Conservation (phyloP, 2,329 filamentous ascomycete genomes). For the Aureobasidium sp. region DNA sequence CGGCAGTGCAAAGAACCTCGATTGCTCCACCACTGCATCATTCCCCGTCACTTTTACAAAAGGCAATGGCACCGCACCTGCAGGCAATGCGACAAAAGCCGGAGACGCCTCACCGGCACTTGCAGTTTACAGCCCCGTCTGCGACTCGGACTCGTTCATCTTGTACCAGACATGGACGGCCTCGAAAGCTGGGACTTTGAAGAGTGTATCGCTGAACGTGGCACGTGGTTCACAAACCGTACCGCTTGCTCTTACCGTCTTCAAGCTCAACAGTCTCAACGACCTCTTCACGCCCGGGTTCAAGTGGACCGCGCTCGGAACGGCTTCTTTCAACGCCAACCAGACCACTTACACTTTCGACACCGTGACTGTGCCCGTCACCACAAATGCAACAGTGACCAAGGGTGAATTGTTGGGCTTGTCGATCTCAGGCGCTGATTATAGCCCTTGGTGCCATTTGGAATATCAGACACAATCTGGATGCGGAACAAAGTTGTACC, state of each 20-base stretch:
- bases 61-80: constrained; percentile 16
- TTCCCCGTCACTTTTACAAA: constrained; percentile 19
- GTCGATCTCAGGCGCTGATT: constrained; percentile 20
- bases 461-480: constrained; percentile 18
- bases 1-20: constrained; percentile 21
- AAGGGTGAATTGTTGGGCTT: constrained; percentile 22
- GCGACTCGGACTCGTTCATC: constrained; percentile 22
- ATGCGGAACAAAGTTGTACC: constrained; percentile 18
- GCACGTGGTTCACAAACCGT: constrained; percentile 19
- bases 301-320: constrained; percentile 21
- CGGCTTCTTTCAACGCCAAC: constrained; percentile 18
- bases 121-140: constrained; percentile 22
- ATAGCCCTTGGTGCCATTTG: constrained; percentile 23
- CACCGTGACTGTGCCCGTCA: constrained; percentile 18
- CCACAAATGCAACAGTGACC: constrained; percentile 21
- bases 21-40: constrained; percentile 19
- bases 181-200: constrained; percentile 19
- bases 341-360: constrained; percentile 22
- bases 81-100: constrained; percentile 18
- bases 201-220: constrained; percentile 22
- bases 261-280: constrained; percentile 21
- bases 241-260: constrained; percentile 21
- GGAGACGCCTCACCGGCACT: constrained; percentile 18
- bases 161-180: constrained; percentile 24
- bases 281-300: constrained; percentile 21